phyloP scores from a whole-genome alignment of 2,329 filamentous ascomycete genomes.

The Pyrenochaeta sp. region DNA sequence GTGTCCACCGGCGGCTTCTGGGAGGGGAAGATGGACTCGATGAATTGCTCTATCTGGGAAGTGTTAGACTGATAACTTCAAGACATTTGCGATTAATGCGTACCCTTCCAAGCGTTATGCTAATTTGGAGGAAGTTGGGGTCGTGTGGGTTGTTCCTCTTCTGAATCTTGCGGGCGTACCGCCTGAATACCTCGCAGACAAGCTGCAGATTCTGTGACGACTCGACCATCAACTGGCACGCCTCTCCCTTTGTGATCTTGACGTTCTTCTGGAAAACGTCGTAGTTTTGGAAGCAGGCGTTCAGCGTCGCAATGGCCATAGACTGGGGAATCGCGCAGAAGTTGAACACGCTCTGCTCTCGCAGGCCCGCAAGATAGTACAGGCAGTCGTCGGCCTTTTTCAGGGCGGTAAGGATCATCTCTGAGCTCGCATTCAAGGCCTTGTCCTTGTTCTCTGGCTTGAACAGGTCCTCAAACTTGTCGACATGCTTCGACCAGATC shows the following conservation, averaged over 20 bases:
- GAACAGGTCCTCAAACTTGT: slow-evolving; percentile 89
- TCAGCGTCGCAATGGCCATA: slow-evolving; percentile 96
- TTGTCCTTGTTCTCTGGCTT: slow-evolving; percentile 77
- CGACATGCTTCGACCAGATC: slow-evolving; percentile 95
- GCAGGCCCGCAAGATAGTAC: slow-evolving; percentile 95
- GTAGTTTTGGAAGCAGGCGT: slow-evolving; percentile 91
- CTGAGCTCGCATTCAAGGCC: slow-evolving; percentile 85
- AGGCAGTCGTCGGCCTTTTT: slow-evolving; percentile 89
- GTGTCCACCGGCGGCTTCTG: slow-evolving; percentile 69
- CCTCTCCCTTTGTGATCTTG: slow-evolving; percentile 96
- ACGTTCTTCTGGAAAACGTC: slow-evolving; percentile 84
- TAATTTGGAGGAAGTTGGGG: slow-evolving; percentile 91
- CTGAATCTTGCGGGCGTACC: slow-evolving; percentile 81
- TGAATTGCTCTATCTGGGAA: slow-evolving; percentile 88
- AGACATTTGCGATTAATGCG: no score
- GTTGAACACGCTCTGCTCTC: slow-evolving; percentile 98
- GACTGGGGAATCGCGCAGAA: slow-evolving; percentile 96
- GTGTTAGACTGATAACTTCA: no score
- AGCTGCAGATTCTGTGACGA: slow-evolving; percentile 88
- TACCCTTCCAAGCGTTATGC: slow-evolving; percentile 86
- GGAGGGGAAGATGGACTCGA: slow-evolving; percentile 88
- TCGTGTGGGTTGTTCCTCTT: slow-evolving; percentile 94
- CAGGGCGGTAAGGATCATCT: slow-evolving; percentile 92
- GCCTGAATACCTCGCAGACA: slow-evolving; percentile 82
- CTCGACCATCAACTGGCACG: slow-evolving; percentile 89